Percentiles rank a stretch among this genome's conserved stretches.
Evolutionary conservation across 148 eudicot genomes (phyloP).

Genomic region (Chenopodium formosanum): DNA sequence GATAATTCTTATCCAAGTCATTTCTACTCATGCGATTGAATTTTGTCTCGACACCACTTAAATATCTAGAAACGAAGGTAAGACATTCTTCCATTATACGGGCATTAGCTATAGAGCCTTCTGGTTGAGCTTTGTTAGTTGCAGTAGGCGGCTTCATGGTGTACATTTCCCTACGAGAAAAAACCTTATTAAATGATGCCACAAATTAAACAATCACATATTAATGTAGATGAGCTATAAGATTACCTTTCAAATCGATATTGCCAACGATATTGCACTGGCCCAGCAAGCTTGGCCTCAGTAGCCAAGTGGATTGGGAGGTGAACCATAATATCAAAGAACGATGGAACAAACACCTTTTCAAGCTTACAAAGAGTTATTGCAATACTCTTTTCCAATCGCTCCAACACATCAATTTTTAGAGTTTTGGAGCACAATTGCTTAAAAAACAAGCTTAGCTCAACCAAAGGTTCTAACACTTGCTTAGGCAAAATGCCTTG

Average conservation of each 20-base stretch:
- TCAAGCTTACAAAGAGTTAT: constrained; percentile 11
- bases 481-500: constrained; percentile 3
- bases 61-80: constrained; percentile 9
- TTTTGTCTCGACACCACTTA: neutral
- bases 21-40: neutral
- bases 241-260: constrained; percentile 15
- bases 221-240: too few species aligned
- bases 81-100: neutral
- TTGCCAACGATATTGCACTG: constrained; percentile 7
- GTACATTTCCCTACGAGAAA: neutral
- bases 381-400: constrained; percentile 9
- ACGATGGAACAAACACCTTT: constrained; percentile 7
- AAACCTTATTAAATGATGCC: neutral
- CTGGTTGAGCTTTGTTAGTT: neutral
- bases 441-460: neutral
- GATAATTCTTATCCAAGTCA: neutral
- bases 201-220: neutral
- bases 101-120: neutral
- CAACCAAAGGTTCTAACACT: neutral
- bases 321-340: constrained; percentile 17
- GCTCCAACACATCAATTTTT: neutral
- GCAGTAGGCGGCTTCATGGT: constrained; percentile 8
- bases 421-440: constrained; percentile 20
- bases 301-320: neutral
- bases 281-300: constrained; percentile 10